phyloP scores from a whole-genome alignment of 129 eudicot species.

The Artemisia argyi region DNA sequence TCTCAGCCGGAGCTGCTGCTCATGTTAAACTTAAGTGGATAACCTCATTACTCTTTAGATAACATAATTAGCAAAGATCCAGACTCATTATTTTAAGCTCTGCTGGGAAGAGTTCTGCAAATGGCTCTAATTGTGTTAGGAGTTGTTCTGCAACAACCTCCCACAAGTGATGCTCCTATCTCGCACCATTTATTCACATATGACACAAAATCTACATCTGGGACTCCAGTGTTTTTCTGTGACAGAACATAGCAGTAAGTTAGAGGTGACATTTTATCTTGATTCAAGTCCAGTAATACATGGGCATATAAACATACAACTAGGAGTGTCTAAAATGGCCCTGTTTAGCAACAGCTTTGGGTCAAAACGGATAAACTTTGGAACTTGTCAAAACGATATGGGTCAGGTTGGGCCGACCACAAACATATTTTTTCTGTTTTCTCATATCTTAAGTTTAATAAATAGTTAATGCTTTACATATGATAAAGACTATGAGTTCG shows the following conservation, averaged over 20 bases:
- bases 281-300: not conserved
- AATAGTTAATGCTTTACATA: too few species aligned
- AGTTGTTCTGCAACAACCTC: constrained; percentile 98
- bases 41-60: constrained; percentile 9
- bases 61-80: not conserved
- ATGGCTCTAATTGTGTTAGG: constrained; percentile 75
- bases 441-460: too few species aligned
- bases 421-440: not conserved
- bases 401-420: not conserved
- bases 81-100: not conserved
- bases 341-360: not conserved
- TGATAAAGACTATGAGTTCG: too few species aligned
- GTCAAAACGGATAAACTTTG: not conserved
- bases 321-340: not conserved
- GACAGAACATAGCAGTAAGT: constrained; percentile 11
- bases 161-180: constrained; percentile 87
- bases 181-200: constrained; percentile 89
- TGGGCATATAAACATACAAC: too few species aligned
- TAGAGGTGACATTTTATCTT: not conserved
- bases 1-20: not conserved
- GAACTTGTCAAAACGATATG: not conserved
- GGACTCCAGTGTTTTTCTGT: constrained; percentile 85
- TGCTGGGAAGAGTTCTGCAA: constrained; percentile 45
- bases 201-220: constrained; percentile 86
- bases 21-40: constrained; percentile 8